Conservation (phyloP, 169 alveolate species). For the Pseudocohnilembus persalinus region DNA sequence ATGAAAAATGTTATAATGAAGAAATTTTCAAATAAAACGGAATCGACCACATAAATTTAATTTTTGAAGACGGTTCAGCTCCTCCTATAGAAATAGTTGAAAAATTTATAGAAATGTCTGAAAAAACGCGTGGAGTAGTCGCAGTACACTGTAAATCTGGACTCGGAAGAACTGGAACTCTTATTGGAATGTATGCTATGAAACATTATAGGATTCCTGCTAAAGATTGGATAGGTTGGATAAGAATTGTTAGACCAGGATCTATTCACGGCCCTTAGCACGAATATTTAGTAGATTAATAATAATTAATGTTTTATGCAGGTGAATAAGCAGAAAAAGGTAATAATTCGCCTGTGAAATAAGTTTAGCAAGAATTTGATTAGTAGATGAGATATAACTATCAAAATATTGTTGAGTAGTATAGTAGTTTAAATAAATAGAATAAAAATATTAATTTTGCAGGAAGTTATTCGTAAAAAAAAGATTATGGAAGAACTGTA, state of each 20-base stretch:
- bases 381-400: too few species aligned
- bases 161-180: slow-evolving; percentile 81
- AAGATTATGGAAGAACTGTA: background rate
- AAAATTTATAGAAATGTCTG: slow-evolving; percentile 52
- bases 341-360: background rate
- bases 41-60: slow-evolving; percentile 59
- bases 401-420: too few species aligned
- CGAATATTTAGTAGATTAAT: background rate
- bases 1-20: slow-evolving; percentile 59
- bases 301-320: background rate
- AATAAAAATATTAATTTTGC: too few species aligned
- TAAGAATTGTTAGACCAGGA: slow-evolving; percentile 80
- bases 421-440: too few species aligned
- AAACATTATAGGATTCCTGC: slow-evolving; percentile 75
- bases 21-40: slow-evolving; percentile 56
- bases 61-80: slow-evolving; percentile 69
- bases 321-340: background rate
- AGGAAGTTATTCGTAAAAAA: too few species aligned
- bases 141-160: slow-evolving; percentile 85
- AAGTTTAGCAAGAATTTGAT: too few species aligned
- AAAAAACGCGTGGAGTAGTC: slow-evolving; percentile 60
- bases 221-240: slow-evolving; percentile 71
- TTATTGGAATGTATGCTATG: slow-evolving; percentile 77
- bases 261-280: slow-evolving; percentile 76
- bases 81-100: slow-evolving; percentile 63